Evolutionary conservation across 2,329 filamentous ascomycete species (phyloP), one percentile per base, ranked within the genome.

Genomic region (Bisporella sp.): DNA sequence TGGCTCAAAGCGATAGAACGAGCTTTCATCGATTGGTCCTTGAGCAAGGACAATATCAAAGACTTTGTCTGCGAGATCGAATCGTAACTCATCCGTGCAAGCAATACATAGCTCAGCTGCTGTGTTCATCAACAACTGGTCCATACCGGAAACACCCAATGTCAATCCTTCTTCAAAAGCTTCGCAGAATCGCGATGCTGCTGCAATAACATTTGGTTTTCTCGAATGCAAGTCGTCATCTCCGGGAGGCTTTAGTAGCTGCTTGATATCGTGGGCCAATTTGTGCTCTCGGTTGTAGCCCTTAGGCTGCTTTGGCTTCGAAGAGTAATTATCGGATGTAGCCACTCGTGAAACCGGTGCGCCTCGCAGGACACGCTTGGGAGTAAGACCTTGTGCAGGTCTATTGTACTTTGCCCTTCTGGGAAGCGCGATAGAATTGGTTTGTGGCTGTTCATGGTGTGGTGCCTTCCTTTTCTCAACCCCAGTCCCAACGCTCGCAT

Each of bases 101-200:
- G 50, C 50, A 30, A 49, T 52, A 21, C 51, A 54, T 30, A 64
- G 48, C 31, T 46, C 41, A 9, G 48, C 46, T 13, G 57, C 55
- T 32, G 50, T 47, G 35, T 60, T 49, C n/a, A 59, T 40, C 12
- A 62, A 44, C 13, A 39, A 31, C 39, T 42, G 44, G 28, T 37
- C 21, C 5, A 62, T 28, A 11, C 55, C 53, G 32, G 35, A 41
- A 21, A 47, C 40, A 4, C 48, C 40, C n/a, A 50, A 44, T 8
- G 33, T 31, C 39, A 62, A 29, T 6, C 53, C 54, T 44, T 62
- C 56, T 32, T 59, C 54, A 31, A 62, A 61, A 31, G 56, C 52
- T 7, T 62, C 57, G 0, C 57, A 48, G 37, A 65, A 60, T 12
- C 55, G 49, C 12, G 45, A 41, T 6, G 54, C 46, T 12, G 61